These are phyloP conservation scores for Trametes cinnabarina DNA, from an alignment of 768 basidiomycete genomes.

Conservation along the genomic window DNA sequence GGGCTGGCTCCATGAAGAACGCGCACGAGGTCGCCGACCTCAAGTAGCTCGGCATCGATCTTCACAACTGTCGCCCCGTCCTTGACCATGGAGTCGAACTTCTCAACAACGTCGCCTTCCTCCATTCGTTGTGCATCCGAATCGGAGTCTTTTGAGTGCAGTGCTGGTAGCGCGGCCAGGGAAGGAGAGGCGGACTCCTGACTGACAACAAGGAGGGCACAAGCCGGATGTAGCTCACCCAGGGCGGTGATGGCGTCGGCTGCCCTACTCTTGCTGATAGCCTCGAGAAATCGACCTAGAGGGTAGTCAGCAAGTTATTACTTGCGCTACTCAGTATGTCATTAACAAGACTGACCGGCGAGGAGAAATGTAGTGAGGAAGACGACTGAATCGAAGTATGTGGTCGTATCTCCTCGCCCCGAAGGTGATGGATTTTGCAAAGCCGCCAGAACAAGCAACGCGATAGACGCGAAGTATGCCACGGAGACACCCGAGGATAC, in stretches of 20 bases:
- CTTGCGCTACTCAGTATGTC: background rate
- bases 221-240: slow-evolving; percentile 58
- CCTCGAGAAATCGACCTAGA: slow-evolving; percentile 61
- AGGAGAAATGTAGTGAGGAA: slow-evolving; percentile 82
- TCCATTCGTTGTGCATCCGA: slow-evolving; percentile 29
- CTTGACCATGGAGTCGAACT: slow-evolving; percentile 7
- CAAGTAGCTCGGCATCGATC: slow-evolving; percentile 59
- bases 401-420: slow-evolving; percentile 50
- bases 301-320: too few species aligned
- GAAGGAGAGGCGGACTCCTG: background rate
- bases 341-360: slow-evolving; percentile 44
- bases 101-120: slow-evolving; percentile 33
- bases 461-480: slow-evolving; percentile 76
- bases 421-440: slow-evolving; percentile 36
- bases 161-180: background rate
- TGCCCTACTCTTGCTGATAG: slow-evolving; percentile 65
- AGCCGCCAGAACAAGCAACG: slow-evolving; percentile 60
- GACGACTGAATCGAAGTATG: slow-evolving; percentile 81
- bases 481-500: slow-evolving; percentile 68
- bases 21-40: slow-evolving; percentile 76
- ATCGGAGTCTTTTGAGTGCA: background rate
- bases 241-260: slow-evolving; percentile 73
- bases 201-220: slow-evolving; percentile 50
- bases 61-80: slow-evolving; percentile 36
- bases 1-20: slow-evolving; percentile 71